Evolutionary conservation across 345 rosid genomes (phyloP).

Genomic region (Citrus mangshanensis): DNA sequence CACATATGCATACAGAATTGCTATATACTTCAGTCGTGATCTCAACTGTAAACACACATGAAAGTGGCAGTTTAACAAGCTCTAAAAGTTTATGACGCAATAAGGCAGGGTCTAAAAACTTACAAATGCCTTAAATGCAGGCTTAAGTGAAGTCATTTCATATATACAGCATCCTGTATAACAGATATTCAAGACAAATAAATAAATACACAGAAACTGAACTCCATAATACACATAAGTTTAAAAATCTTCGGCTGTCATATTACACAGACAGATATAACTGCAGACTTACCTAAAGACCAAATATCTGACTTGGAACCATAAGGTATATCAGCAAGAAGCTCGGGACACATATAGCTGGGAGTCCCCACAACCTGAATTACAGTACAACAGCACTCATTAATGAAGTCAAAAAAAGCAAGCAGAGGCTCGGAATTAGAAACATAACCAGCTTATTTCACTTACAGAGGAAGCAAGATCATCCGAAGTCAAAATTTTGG

Average conservation of each 20-base stretch:
- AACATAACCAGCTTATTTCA: constrained; percentile 11
- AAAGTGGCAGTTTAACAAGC: constrained; percentile 4
- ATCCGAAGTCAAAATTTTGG: constrained; percentile 93
- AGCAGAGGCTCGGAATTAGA: constrained; percentile 11
- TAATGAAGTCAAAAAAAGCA: constrained; percentile 4
- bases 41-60: not conserved
- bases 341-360: constrained; percentile 99
- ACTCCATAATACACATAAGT: not conserved
- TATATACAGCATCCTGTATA: constrained; percentile 94
- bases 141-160: constrained; percentile 92
- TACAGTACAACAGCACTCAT: constrained; percentile 7
- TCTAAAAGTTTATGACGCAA: constrained; percentile 9
- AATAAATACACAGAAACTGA: constrained; percentile 9
- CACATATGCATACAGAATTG: not conserved
- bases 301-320: constrained; percentile 98
- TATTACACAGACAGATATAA: not conserved
- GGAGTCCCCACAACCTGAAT: constrained; percentile 99
- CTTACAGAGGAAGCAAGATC: constrained; percentile 97
- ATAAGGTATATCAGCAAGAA: constrained; percentile 98
- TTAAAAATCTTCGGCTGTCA: not conserved
- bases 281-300: constrained; percentile 72
- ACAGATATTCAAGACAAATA: constrained; percentile 27
- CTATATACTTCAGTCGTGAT: not conserved
- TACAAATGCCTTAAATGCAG: constrained; percentile 99
- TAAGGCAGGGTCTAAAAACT: constrained; percentile 29